These are phyloP conservation scores for Histomonas meleagridis DNA, from an alignment of 208 protist species.

Conservation along the genomic window DNA sequence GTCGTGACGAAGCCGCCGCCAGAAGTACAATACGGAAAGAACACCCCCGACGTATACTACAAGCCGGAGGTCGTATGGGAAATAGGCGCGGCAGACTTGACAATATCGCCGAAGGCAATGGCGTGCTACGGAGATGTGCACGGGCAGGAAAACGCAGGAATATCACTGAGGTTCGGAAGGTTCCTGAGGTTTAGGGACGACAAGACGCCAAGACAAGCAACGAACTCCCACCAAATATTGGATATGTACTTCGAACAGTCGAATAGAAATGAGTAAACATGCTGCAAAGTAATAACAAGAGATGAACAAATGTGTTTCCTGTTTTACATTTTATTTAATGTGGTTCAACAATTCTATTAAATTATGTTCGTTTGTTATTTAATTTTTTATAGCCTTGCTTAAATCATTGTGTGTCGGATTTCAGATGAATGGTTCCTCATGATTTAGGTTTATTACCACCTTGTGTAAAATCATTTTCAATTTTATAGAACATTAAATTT, in stretches of 20 bases:
- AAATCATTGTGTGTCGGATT: too few relatives aligned
- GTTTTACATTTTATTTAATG: too few relatives aligned
- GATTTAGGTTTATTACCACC: too few relatives aligned
- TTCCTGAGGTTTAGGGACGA: constrained; percentile 91
- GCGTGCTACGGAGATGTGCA: constrained; percentile 76
- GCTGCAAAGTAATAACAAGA: too few relatives aligned
- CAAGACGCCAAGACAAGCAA: constrained; percentile 78
- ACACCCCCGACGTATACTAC: constrained; percentile 79
- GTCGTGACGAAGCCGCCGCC: background rate
- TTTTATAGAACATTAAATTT: too few relatives aligned
- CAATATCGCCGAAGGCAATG: constrained; percentile 72
- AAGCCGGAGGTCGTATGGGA: constrained; percentile 81
- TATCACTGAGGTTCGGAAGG: constrained; percentile 91
- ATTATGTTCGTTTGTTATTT: too few relatives aligned
- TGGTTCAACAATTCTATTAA: too few relatives aligned
- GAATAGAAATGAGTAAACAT: too few relatives aligned
- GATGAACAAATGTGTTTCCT: too few relatives aligned
- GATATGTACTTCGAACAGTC: constrained; percentile 50
- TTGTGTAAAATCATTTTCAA: too few relatives aligned
- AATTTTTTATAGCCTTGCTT: too few relatives aligned
- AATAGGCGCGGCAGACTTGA: constrained; percentile 88
- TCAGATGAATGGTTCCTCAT: too few relatives aligned
- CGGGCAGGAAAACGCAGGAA: constrained; percentile 66
- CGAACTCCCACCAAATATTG: constrained; percentile 63
- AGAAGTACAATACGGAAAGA: background rate